Conservation (phyloP, 2,329 filamentous ascomycete species). For the Lecanosticta acicola region DNA sequence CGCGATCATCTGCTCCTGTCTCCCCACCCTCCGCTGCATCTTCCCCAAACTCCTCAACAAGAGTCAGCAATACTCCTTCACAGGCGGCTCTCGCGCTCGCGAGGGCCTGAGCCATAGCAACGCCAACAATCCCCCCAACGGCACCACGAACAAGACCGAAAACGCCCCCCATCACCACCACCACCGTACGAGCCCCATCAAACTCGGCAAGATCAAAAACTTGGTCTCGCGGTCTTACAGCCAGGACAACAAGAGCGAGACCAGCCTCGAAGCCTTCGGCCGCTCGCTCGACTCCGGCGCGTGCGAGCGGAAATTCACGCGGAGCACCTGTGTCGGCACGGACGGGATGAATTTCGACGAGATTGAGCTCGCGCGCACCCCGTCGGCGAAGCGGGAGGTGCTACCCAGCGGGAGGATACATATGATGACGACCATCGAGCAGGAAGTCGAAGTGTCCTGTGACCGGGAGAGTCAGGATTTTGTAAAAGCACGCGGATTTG, state of each 20-base stretch:
- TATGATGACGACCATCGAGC: constrained; percentile 17
- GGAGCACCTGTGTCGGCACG: background rate
- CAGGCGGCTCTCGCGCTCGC: background rate
- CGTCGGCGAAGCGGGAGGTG: background rate
- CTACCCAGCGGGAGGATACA: constrained; percentile 13
- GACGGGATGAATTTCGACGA: constrained; percentile 8
- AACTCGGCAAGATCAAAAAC: background rate
- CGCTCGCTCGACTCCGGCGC: background rate
- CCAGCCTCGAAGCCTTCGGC: constrained; percentile 5
- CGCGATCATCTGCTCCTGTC: constrained; percentile 34
- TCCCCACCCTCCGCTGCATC: constrained; percentile 35
- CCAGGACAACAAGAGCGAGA: constrained; percentile 1
- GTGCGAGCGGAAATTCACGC: background rate
- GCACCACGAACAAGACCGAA: background rate
- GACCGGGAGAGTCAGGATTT: constrained; percentile 2
- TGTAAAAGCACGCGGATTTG: constrained; percentile 2
- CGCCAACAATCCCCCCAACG: background rate
- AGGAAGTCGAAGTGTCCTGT: constrained; percentile 11
- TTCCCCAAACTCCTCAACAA: constrained; percentile 32
- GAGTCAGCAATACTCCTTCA: constrained; percentile 5
- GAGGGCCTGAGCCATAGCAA: background rate
- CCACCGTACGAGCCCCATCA: too few relatives aligned
- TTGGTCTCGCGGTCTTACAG: background rate
- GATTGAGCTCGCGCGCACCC: constrained; percentile 10
- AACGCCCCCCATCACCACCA: background rate